A percentile compares a stretch with the other conserved stretches of the same genome.
Conservation (phyloP, 2,329 filamentous ascomycete genomes). For the Lasiodiplodia hormozganensis region DNA sequence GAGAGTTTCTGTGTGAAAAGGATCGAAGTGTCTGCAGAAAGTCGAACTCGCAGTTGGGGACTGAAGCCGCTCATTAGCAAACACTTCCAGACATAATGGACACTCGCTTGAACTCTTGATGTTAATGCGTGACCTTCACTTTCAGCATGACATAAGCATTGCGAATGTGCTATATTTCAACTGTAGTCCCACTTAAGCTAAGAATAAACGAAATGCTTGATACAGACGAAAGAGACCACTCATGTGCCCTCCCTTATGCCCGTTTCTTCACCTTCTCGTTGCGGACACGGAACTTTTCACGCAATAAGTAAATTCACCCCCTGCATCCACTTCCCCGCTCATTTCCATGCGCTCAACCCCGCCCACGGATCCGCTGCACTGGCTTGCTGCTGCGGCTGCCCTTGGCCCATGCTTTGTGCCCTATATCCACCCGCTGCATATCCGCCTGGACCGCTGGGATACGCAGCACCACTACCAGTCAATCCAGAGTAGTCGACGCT, state of each 20-base stretch:
- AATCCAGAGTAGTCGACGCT: conserved; percentile 57
- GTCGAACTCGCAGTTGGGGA: no score
- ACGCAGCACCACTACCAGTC: conserved; percentile 37
- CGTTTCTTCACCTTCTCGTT: background rate
- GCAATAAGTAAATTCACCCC: background rate
- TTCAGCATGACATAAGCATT: background rate
- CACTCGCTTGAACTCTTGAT: background rate
- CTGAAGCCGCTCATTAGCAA: background rate
- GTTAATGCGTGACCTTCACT: background rate
- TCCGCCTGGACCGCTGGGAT: conserved; percentile 59
- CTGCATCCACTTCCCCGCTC: background rate
- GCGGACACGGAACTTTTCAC: background rate
- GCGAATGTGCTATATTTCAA: background rate
- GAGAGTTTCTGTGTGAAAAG: no score
- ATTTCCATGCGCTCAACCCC: conserved; percentile 72
- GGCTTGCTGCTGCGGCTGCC: conserved; percentile 46
- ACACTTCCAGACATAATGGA: background rate
- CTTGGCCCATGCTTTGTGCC: conserved; percentile 45
- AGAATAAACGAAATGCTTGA: background rate
- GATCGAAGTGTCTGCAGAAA: no score
- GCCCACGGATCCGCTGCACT: conserved; percentile 68
- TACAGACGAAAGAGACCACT: background rate
- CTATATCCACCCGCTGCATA: conserved; percentile 53
- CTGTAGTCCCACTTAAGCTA: background rate
- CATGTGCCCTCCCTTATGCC: background rate